Percentiles rank a stretch among this genome's conserved stretches.
phyloP scores from a whole-genome alignment of 306 rosid genomes.

The Spatholobus suberectus region DNA sequence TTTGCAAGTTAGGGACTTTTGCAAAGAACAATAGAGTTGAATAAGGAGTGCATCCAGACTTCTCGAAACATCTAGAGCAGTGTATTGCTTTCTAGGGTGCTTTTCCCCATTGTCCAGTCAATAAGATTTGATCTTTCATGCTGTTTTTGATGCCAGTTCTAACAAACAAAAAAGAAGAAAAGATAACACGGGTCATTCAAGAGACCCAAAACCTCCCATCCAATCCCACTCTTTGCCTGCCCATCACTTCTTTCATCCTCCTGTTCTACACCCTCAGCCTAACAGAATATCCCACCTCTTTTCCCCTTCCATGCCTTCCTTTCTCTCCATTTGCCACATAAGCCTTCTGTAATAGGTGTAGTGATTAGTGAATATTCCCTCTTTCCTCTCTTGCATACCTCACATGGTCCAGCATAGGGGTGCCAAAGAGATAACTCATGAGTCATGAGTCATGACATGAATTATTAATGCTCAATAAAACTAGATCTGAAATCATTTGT shows the following conservation, averaged over 20 bases:
- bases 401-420: neutral
- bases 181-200: neutral
- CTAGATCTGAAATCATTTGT: neutral
- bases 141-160: too few relatives aligned
- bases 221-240: neutral
- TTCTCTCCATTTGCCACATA: conserved; percentile 6
- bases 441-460: neutral
- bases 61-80: too few relatives aligned
- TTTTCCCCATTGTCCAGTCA: neutral
- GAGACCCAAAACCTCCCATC: neutral
- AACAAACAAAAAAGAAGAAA: too few relatives aligned
- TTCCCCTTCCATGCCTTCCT: neutral
- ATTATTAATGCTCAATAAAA: conserved; percentile 15
- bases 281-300: neutral
- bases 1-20: neutral
- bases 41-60: neutral
- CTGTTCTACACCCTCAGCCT: neutral
- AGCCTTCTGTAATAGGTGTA: neutral
- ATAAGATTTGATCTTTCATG: neutral
- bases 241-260: neutral
- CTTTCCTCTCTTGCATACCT: neutral
- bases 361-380: neutral
- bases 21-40: neutral
- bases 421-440: conserved; percentile 12
- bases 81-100: neutral